Evolutionary conservation across 140 eudicot genomes (phyloP), one percentile per base, ranked within the genome.

Genomic region (Senecio squalidus): DNA sequence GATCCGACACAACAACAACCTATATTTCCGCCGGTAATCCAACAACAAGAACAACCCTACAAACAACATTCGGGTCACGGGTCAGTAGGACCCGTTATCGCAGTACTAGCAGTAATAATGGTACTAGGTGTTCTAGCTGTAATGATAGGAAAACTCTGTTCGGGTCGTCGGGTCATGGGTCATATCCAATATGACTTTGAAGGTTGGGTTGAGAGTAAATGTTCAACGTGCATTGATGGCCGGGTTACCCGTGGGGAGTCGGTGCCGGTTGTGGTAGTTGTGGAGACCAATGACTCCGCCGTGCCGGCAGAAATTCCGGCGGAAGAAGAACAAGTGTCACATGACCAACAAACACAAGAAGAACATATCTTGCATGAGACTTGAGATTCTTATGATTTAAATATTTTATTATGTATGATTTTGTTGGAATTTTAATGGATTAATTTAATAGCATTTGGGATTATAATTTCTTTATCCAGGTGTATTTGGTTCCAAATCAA

Each of bases 61-160:
- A 62, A 68, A n/a, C 21, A 75, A 8, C 88, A 79, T 53, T 69
- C 85, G 28, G 59, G 59, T 20, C 88, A 82, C 58, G 95, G 78
- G 48, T 84, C 97, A 9, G 84, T 84, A 17, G 95, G 95, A 20
- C 92, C 97, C 55, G 85, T 84, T 4, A 82, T 84, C 28, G 97
- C 83, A 8, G 97, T 78, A 1, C 76, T 89, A 2, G 92, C 86
- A 4, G 80, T 79, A 48, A 80, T 89, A 27, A 53, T 68, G n/a
- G 71, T 89, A 1, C 47, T 89, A 58, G 88, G 88, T 38, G 83
- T 69, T 4, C 58, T 84, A 28, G 97, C 97, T 7, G 82, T 82
- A 7, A 63, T 89, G 84, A 76, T 89, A 14, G 97, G 97, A 18
- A 40, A 95, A 55, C 72, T 84, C 10, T 89, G 97, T 49, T 76